Conservation (phyloP, 495 filamentous ascomycete genomes). For the Aspergillus nanangensis region DNA sequence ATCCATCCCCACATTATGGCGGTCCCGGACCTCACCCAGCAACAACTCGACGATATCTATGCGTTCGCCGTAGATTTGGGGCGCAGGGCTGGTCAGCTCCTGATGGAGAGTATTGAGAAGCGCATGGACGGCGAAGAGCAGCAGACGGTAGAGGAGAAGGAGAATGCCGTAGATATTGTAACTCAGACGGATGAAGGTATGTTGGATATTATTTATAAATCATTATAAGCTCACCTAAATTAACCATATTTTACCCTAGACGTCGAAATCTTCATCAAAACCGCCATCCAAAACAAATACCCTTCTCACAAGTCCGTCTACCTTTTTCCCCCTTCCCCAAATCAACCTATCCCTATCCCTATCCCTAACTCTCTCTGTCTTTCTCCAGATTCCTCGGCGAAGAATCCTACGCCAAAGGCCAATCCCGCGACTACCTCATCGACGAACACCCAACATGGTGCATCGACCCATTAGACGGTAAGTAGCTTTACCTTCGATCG, state of each 20-base stretch:
- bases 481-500: background rate
- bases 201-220: conserved; percentile 8
- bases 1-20: conserved; percentile 1
- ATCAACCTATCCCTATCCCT: background rate
- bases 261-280: conserved; percentile 61
- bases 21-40: conserved; percentile 16
- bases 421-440: conserved; percentile 58
- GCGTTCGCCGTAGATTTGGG: conserved; percentile 60
- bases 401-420: conserved; percentile 60
- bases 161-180: conserved; percentile 66
- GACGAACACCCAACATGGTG: conserved; percentile 60
- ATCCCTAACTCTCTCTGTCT: background rate
- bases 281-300: conserved; percentile 49
- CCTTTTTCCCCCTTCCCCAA: too few species aligned
- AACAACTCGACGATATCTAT: conserved; percentile 57
- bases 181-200: conserved; percentile 66
- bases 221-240: conserved; percentile 26
- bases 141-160: conserved; percentile 45
- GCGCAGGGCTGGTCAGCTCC: conserved; percentile 56
- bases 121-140: conserved; percentile 28
- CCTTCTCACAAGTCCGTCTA: conserved; percentile 57
- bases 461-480: conserved; percentile 63
- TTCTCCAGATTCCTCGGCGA: conserved; percentile 61
- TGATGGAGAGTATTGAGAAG: conserved; percentile 48
- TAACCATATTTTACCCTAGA: conserved; percentile 41